Conservation (phyloP, 768 basidiomycete species). For the Serendipita vermifera region DNA sequence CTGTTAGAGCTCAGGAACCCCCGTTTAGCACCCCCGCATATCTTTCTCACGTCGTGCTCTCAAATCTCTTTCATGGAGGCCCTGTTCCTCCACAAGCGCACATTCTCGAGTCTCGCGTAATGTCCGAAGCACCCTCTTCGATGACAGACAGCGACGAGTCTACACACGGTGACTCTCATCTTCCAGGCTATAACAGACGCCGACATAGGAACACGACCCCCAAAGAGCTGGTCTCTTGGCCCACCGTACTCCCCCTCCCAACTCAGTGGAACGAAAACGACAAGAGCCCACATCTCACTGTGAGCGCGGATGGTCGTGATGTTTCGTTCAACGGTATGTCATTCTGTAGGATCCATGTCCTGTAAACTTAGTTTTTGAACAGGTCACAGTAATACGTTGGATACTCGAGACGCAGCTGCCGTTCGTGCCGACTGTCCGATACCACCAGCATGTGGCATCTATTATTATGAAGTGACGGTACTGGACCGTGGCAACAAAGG, state of each 20-base stretch:
- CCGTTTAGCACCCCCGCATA: background rate
- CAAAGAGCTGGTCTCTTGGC: background rate
- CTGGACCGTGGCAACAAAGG: constrained; percentile 69
- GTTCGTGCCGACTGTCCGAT: constrained; percentile 66
- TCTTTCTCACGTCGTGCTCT: background rate
- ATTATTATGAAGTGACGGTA: constrained; percentile 88
- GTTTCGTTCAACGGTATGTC: constrained; percentile 52
- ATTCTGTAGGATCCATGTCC: background rate
- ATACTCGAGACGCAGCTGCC: constrained; percentile 66
- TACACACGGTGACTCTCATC: background rate
- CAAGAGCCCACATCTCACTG: constrained; percentile 42
- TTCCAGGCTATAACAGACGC: background rate
- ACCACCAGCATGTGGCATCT: constrained; percentile 78
- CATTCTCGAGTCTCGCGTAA: background rate
- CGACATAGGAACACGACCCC: background rate
- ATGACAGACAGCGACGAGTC: constrained; percentile 4
- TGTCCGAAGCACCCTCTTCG: background rate
- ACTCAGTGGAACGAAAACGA: constrained; percentile 68
- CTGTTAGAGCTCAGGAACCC: background rate
- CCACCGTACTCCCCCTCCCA: constrained; percentile 26
- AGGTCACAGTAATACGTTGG: constrained; percentile 45
- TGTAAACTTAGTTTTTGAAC: constrained; percentile 15
- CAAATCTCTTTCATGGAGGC: constrained; percentile 6
- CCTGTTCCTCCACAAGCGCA: background rate
- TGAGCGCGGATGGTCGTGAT: constrained; percentile 61